phyloP scores from a whole-genome alignment of 768 basidiomycete genomes.

The Auriscalpium vulgare region DNA sequence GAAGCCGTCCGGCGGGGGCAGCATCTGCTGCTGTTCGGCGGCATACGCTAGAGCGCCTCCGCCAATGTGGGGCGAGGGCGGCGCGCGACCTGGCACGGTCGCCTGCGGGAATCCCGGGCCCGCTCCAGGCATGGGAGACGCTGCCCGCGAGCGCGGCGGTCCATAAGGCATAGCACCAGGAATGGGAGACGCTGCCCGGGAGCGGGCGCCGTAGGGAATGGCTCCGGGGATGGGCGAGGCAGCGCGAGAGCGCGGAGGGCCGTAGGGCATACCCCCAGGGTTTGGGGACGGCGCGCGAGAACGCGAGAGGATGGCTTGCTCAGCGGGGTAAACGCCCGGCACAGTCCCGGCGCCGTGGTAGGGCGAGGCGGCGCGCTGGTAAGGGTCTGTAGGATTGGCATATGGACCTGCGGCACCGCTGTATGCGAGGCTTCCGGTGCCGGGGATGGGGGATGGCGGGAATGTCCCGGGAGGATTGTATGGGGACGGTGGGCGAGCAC shows the following conservation, averaged over 20 bases:
- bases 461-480: constrained; percentile 10
- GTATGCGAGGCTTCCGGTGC: constrained; percentile 6
- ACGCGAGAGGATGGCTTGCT: constrained; percentile 33
- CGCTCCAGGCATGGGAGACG: constrained; percentile 10
- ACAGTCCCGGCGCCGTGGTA: constrained; percentile 30
- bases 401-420: constrained; percentile 6
- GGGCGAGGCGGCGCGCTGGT: constrained; percentile 25
- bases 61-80: constrained; percentile 9
- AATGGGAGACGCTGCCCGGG: constrained; percentile 10
- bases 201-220: constrained; percentile 10
- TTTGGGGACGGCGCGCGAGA: constrained; percentile 47
- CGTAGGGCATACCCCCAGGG: constrained; percentile 29
- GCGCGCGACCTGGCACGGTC: constrained; percentile 3
- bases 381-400: constrained; percentile 1
- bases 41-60: constrained; percentile 1
- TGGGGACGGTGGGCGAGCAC: constrained; percentile 11
- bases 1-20: constrained; percentile 60
- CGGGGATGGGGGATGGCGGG: constrained; percentile 6
- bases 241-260: constrained; percentile 10
- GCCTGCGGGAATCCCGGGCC: constrained; percentile 4
- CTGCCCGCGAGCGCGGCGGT: constrained; percentile 9
- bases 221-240: constrained; percentile 11
- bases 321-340: background rate
- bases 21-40: constrained; percentile 17
- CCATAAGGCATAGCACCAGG: constrained; percentile 8